Percentiles rank a stretch among this genome's conserved stretches.
Evolutionary conservation across 1,139 yeast genomes (phyloP).

Genomic region (Candida glucosophila): DNA sequence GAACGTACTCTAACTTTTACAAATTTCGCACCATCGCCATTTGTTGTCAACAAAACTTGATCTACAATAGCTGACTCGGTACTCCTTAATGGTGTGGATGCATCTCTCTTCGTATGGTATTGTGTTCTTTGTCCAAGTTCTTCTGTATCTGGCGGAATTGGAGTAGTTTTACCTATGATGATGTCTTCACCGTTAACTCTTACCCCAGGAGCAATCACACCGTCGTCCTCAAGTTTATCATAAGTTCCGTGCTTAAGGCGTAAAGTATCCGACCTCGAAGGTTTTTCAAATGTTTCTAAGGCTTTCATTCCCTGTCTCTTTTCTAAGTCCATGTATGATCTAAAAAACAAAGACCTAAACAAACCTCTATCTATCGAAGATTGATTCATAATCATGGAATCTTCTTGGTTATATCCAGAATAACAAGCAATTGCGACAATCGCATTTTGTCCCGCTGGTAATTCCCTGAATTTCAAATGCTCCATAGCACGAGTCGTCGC

Average conservation of each 20-base stretch:
- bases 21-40: conserved; percentile 95
- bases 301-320: conserved; percentile 98
- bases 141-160: conserved; percentile 97
- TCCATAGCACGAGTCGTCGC: conserved; percentile 99
- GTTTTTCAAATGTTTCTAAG: conserved; percentile 92
- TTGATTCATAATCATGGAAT: conserved; percentile 99
- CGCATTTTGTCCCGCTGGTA: conserved; percentile 99
- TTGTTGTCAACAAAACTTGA: conserved; percentile 91
- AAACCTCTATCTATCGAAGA: conserved; percentile 94
- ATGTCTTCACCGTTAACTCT: conserved; percentile 98
- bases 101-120: conserved; percentile 96
- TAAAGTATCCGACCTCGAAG: conserved; percentile 87
- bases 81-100: conserved; percentile 92
- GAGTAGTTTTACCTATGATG: conserved; percentile 96
- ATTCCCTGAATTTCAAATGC: conserved; percentile 89
- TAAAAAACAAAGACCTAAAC: conserved; percentile 88
- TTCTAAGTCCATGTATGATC: conserved; percentile 98
- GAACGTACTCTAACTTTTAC: conserved; percentile 99
- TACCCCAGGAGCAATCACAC: conserved; percentile 95
- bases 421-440: conserved; percentile 97
- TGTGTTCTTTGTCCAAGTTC: conserved; percentile 98
- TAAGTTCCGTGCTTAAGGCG: conserved; percentile 97
- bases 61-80: conserved; percentile 98
- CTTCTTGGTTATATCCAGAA: conserved; percentile 99
- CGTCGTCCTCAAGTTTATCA: conserved; percentile 96